phyloP scores from a whole-genome alignment of 2,329 filamentous ascomycete species.

The Endocalyx cinctus region DNA sequence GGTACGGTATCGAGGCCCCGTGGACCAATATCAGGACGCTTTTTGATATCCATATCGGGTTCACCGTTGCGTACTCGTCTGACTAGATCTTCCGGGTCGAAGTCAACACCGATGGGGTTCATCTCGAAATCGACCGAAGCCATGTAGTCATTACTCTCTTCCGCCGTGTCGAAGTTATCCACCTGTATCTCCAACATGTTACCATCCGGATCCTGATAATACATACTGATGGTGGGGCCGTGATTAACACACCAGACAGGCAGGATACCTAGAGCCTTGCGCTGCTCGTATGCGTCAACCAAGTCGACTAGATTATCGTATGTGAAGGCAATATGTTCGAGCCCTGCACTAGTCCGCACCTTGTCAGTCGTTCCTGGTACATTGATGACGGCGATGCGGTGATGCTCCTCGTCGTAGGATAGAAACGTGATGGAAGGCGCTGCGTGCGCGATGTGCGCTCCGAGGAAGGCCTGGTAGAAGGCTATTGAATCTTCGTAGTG shows the following conservation, averaged over 20 bases:
- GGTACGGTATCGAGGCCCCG: constrained; percentile 12
- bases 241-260: constrained; percentile 43
- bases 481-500: constrained; percentile 26
- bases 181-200: constrained; percentile 44
- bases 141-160: constrained; percentile 38
- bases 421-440: constrained; percentile 31
- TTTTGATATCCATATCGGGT: constrained; percentile 20
- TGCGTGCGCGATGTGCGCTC: constrained; percentile 23
- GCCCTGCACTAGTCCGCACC: constrained; percentile 21
- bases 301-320: constrained; percentile 32
- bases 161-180: constrained; percentile 34
- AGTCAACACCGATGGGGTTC: constrained; percentile 40
- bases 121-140: constrained; percentile 25
- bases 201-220: constrained; percentile 45
- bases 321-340: constrained; percentile 40
- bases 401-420: constrained; percentile 43
- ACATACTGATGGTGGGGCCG: constrained; percentile 41
- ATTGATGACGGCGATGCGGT: constrained; percentile 38
- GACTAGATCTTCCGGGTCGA: constrained; percentile 40
- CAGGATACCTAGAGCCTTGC: constrained; percentile 29
- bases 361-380: constrained; percentile 21
- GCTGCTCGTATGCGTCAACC: constrained; percentile 30
- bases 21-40: constrained; percentile 18
- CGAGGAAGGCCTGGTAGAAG: constrained; percentile 34
- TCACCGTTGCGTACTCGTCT: constrained; percentile 19